Evolutionary conservation across 768 basidiomycete species (phyloP).

Genomic region (Strobilomyces confusus): DNA sequence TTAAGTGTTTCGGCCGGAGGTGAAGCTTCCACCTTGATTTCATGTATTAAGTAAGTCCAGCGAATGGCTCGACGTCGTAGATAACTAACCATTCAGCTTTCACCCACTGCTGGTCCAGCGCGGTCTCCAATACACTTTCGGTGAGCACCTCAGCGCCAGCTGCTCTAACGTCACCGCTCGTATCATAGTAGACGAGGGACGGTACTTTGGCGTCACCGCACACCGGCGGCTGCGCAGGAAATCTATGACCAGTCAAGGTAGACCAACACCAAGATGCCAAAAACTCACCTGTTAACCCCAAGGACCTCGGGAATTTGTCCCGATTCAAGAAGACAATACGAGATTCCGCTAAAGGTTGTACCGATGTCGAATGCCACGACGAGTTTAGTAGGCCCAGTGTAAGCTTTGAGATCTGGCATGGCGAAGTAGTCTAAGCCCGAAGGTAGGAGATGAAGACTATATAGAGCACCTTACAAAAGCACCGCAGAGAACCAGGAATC

Average conservation of each 20-base stretch:
- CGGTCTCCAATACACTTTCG: not conserved
- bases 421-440: not conserved
- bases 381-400: not conserved
- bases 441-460: not conserved
- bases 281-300: not conserved
- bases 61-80: too few relatives aligned
- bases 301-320: slow-evolving; percentile 13
- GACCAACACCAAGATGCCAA: not conserved
- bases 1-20: not conserved
- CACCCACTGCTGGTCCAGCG: not conserved
- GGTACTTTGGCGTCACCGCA: not conserved
- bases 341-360: not conserved
- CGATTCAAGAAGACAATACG: not conserved
- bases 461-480: not conserved
- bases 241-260: slow-evolving; percentile 28
- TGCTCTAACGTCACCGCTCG: not conserved
- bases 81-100: not conserved
- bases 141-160: not conserved
- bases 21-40: not conserved
- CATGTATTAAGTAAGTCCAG: not conserved
- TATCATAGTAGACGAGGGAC: not conserved
- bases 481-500: not conserved
- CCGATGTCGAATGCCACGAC: not conserved
- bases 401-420: not conserved
- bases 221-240: slow-evolving; percentile 21